Evolutionary conservation across 176 grass and related monocot species (phyloP).

Genomic region (Saccharum spontaneum): DNA sequence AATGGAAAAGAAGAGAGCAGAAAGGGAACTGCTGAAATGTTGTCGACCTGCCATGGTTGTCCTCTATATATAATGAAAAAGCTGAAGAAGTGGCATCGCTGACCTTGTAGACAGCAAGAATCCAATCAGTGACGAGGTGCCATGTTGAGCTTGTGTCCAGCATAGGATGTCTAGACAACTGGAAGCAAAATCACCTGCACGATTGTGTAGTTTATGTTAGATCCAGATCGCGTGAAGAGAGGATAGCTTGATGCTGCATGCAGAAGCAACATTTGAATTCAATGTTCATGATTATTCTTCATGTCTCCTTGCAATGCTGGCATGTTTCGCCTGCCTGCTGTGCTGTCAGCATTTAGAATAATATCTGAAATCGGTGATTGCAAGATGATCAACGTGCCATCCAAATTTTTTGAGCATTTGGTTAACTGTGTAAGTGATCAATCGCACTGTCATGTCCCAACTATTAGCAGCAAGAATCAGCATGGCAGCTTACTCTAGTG

Average conservation of each 20-base stretch:
- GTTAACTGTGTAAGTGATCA: background rate
- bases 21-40: background rate
- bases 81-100: background rate
- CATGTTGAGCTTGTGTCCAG: background rate
- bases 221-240: background rate
- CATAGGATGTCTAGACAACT: background rate
- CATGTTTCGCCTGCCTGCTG: background rate
- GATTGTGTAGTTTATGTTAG: constrained; percentile 11
- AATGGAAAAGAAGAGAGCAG: background rate
- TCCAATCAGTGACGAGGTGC: background rate
- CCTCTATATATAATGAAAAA: constrained; percentile 25
- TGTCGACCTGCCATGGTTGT: background rate
- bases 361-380: background rate
- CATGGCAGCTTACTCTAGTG: background rate
- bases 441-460: background rate
- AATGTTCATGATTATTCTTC: background rate
- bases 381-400: background rate
- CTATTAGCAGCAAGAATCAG: constrained; percentile 1
- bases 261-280: constrained; percentile 9
- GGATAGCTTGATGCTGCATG: background rate
- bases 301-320: background rate
- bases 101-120: constrained; percentile 24
- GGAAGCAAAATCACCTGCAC: constrained; percentile 6
- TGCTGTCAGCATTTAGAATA: background rate
- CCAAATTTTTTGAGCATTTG: background rate